Evolutionary conservation across 2,329 filamentous ascomycete species (phyloP), one percentile per base, ranked within the genome.

Genomic region (Trichoderma polysporum): DNA sequence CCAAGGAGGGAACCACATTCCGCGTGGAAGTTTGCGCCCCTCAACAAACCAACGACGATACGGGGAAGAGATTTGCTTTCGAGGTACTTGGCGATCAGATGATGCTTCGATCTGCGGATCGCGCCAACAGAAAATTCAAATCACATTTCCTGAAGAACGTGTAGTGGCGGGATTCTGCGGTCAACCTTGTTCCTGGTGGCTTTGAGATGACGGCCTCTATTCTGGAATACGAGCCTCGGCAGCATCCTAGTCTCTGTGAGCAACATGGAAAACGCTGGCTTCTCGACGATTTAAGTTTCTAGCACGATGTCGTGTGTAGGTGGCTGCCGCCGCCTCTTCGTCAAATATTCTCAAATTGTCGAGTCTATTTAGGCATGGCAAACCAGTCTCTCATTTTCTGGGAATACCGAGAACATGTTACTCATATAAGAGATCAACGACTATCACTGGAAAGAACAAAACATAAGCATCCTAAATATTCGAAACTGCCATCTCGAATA

Each of bases 81-180:
- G 94, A 98, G 76, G 82, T 98, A 1, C 86, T 94, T 70, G 95
- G 95, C 2, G 91, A 93, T 72, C 92, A 96, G 75, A 94, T 98
- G 74, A 88, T 93, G 83, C 88, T 90, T 71, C 85, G 93, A 12
- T 89, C 94, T 2, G 88, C 91, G 17, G 94, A 98, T 76, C 84
- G 95, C 25, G 92, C 93, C 57, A 97, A 91, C 73, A 93, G 88
- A 80, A 98, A 97, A 80, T 97, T 97, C 79, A 97, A 95, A 79
- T 84, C 87, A 75, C 93, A 94, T 76, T 93, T 92, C 73, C 82
- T 93, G 69, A 85, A 88, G 57, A 88, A 91, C 70, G 77, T 97
- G 15, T 97, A 52, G 39, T 6, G 25, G 52, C 15, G 19, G 53
- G 33, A 22, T 8, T 15, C 29, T n/a, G 19, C 12, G 13, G n/a